These are phyloP conservation scores for Hyphopichia homilentoma DNA, from an alignment of 805 yeast genomes.

Conservation along the genomic window DNA sequence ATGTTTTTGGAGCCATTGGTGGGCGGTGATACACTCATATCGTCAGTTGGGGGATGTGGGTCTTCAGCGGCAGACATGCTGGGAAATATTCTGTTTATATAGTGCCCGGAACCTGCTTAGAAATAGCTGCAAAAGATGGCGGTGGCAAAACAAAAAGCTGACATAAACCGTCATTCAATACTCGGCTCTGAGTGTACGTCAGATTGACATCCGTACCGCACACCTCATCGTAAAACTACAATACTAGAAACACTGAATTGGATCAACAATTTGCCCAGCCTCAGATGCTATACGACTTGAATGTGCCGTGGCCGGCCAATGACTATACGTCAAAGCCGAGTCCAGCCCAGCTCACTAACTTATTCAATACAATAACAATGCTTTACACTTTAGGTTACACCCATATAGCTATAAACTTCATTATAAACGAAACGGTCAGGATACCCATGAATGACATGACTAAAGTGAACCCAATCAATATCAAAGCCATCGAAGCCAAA, in stretches of 20 bases:
- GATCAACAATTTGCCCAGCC: no score
- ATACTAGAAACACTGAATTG: no score
- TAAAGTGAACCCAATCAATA: constrained; percentile 47
- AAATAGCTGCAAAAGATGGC: not conserved
- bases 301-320: constrained; percentile 68
- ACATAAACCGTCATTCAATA: no score
- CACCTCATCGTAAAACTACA: no score
- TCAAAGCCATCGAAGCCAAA: constrained; percentile 21
- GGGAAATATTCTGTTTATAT: not conserved
- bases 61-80: no score
- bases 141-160: no score
- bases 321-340: constrained; percentile 43
- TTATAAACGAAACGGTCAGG: constrained; percentile 47
- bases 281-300: constrained; percentile 50
- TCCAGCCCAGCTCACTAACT: constrained; percentile 34
- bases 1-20: not conserved
- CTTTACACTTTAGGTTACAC: constrained; percentile 65
- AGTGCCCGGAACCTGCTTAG: no score
- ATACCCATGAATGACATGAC: constrained; percentile 44
- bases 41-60: no score
- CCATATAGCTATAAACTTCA: constrained; percentile 72
- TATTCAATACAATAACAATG: constrained; percentile 51
- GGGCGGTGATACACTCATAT: not conserved
- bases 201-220: no score
- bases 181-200: no score